A percentile compares a stretch with the other conserved stretches of the same genome.
Conservation (phyloP, 768 basidiomycete genomes). For the Macrocybe gigantea region DNA sequence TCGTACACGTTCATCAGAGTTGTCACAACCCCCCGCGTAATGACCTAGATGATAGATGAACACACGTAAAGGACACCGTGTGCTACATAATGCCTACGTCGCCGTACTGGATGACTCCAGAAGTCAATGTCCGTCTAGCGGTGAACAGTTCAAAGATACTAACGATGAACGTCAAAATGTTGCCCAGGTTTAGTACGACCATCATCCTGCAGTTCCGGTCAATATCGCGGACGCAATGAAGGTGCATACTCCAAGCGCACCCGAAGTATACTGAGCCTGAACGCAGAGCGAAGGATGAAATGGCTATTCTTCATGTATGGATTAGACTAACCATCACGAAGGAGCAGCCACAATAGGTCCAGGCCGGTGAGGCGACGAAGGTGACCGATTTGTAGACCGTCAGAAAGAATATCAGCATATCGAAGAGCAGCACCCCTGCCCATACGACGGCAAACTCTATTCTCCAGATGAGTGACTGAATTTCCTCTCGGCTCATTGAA, state of each 20-base stretch:
- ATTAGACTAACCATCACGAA: constrained; percentile 32
- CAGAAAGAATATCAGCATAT: constrained; percentile 32
- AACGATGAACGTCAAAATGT: constrained; percentile 20
- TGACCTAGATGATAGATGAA: background rate
- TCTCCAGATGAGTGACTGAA: background rate
- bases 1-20: constrained; percentile 17
- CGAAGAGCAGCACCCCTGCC: constrained; percentile 34
- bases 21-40: constrained; percentile 17
- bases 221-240: background rate
- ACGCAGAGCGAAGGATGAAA: background rate
- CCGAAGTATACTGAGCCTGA: constrained; percentile 37
- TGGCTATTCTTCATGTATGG: constrained; percentile 2
- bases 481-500: background rate
- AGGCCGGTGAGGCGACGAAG: constrained; percentile 12
- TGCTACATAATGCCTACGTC: background rate
- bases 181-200: constrained; percentile 10
- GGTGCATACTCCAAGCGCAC: constrained; percentile 10
- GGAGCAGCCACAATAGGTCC: constrained; percentile 23
- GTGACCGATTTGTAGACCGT: constrained; percentile 31
- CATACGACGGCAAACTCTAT: constrained; percentile 31
- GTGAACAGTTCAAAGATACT: background rate
- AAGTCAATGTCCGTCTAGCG: background rate
- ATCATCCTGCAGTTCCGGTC: constrained; percentile 12
- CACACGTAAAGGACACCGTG: no score
- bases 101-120: background rate